Percentiles rank a stretch among this genome's conserved stretches.
Evolutionary conservation across 2,329 filamentous ascomycete species (phyloP).

Genomic region (Fusarium transvaalense): DNA sequence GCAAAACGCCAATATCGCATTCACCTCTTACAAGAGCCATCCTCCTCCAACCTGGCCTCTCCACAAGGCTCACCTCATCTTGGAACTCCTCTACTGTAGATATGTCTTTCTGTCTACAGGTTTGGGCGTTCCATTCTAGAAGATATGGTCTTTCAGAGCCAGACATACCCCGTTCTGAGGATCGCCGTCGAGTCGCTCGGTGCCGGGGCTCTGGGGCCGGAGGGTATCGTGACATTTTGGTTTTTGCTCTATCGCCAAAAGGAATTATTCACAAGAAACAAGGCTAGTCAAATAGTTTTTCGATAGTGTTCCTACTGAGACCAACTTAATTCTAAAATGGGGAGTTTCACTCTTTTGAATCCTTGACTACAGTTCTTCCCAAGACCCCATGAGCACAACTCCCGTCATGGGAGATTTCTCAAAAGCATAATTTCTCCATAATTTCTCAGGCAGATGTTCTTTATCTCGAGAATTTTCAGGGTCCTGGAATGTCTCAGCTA

Average conservation of each 20-base stretch:
- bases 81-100: slow-evolving; percentile 32
- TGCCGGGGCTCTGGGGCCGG: slow-evolving; percentile 37
- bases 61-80: slow-evolving; percentile 35
- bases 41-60: slow-evolving; percentile 39
- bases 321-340: neutral
- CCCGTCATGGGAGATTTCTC: slow-evolving; percentile 42
- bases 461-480: slow-evolving; percentile 12
- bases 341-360: slow-evolving; percentile 37
- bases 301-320: neutral
- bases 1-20: slow-evolving; percentile 35
- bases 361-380: neutral
- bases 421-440: slow-evolving; percentile 23
- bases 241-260: neutral
- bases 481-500: slow-evolving; percentile 21
- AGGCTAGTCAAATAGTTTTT: neutral
- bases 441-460: neutral
- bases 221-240: slow-evolving; percentile 35
- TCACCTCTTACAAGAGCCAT: slow-evolving; percentile 44
- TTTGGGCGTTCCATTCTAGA: slow-evolving; percentile 44
- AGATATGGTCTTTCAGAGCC: slow-evolving; percentile 36
- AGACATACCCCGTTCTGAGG: slow-evolving; percentile 38
- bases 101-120: slow-evolving; percentile 38
- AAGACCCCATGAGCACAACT: slow-evolving; percentile 40
- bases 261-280: neutral
- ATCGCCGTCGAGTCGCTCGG: slow-evolving; percentile 32